A percentile compares a stretch with the other conserved stretches of the same genome.
Evolutionary conservation across 768 basidiomycete genomes (phyloP).

Genomic region (Tylopilus sp.): DNA sequence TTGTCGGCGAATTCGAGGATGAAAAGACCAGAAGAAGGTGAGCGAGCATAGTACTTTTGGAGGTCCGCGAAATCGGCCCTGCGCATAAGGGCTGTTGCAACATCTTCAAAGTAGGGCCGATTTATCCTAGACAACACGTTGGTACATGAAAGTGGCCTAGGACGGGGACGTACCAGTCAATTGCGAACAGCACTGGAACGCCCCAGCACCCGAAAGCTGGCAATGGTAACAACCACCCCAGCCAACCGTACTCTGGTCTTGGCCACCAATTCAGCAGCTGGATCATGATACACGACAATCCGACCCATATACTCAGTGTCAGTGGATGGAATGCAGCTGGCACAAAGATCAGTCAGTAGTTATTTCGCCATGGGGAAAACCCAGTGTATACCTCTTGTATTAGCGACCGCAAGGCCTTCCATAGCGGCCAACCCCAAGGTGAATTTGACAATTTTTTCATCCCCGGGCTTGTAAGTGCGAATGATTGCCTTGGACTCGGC

Average conservation of each 20-base stretch:
- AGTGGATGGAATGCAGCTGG: slow-evolving; percentile 57
- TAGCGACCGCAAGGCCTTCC: slow-evolving; percentile 66
- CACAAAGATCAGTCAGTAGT: neutral
- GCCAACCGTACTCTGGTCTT: slow-evolving; percentile 35
- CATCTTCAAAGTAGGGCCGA: slow-evolving; percentile 62
- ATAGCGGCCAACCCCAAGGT: slow-evolving; percentile 61
- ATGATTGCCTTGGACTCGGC: slow-evolving; percentile 45
- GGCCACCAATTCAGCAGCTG: slow-evolving; percentile 71
- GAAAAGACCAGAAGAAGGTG: slow-evolving; percentile 66
- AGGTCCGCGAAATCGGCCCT: slow-evolving; percentile 55
- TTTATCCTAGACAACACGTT: slow-evolving; percentile 52
- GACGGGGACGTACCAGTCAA: slow-evolving; percentile 58
- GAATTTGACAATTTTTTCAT: slow-evolving; percentile 62
- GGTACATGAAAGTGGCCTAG: neutral
- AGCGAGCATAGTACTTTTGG: slow-evolving; percentile 51
- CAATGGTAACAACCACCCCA: slow-evolving; percentile 56
- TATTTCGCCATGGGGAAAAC: neutral
- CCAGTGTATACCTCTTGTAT: slow-evolving; percentile 45
- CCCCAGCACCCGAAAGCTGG: slow-evolving; percentile 63
- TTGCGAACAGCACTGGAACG: slow-evolving; percentile 58
- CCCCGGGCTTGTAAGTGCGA: slow-evolving; percentile 46
- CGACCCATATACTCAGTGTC: slow-evolving; percentile 59
- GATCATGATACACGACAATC: slow-evolving; percentile 54
- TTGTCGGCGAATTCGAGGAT: slow-evolving; percentile 56
- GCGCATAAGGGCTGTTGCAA: slow-evolving; percentile 48